Evolutionary conservation across 2,329 filamentous ascomycete species (phyloP), one percentile per base, ranked within the genome.

Genomic region (Penicillium paneum): DNA sequence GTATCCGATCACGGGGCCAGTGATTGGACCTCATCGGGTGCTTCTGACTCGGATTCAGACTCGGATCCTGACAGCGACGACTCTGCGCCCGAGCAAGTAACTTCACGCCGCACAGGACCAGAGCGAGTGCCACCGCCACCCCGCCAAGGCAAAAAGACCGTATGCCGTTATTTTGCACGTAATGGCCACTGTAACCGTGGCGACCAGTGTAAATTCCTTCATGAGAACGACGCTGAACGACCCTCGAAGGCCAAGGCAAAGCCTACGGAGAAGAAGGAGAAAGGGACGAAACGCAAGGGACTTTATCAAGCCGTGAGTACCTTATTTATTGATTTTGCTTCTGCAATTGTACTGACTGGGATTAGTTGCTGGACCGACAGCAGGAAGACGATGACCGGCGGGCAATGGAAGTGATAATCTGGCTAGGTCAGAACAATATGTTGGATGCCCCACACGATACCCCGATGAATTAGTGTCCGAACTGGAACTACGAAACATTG

Each of bases 131-230:
- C 69, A 5, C 71, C 74, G 12, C 74, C 74, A 5, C 65, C 71
- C 3, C 72, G 73, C 29, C 67, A 70, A 29, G 59, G 56, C 26
- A 67, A 68, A 36, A 71, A 70, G 54, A 61, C 56, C 15, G 40
- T 67, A 5, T 79, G 77, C 60, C 72, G 67, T 17, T 68, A 75
- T 38, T 78, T 78, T 61, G 63, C 69, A 10, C 72, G 71, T 21
- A 72, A 55, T 15, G 76, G 76, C 8, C 70, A 69, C 19, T 79
- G 77, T 60, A 68, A 67, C 45, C 73, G 68, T 36, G 77, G 77
- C 2, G 65, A 71, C 17, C 65, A 64, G 34, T 79, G 77, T 60
- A 71, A 67, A 43, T 79, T 73, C 49, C 64, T 66, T 8, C 77
- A 79, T 50, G 74, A 78, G 28, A 56, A 32, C 5, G 38, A 49